Percentiles rank a stretch among this genome's conserved stretches.
Evolutionary conservation across 2,329 filamentous ascomycete genomes (phyloP).

Genomic region (Ophiostoma sp.): DNA sequence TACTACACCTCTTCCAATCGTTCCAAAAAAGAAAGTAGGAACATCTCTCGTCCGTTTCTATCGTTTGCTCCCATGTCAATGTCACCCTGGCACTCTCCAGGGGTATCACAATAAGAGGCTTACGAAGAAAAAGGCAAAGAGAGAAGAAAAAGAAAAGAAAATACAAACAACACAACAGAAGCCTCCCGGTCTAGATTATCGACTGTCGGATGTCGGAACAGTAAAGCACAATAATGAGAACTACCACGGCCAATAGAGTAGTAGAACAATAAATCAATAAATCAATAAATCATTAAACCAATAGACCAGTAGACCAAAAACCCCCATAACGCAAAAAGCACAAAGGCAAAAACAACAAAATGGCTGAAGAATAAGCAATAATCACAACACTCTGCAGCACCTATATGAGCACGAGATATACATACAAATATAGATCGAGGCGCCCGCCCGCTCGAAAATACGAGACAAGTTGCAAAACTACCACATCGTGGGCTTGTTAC

Average conservation of each 20-base stretch:
- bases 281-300: too few relatives aligned
- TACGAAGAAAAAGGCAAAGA: not conserved
- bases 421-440: not conserved
- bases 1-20: not conserved
- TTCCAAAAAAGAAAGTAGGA: slow-evolving; percentile 14
- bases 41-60: not conserved
- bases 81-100: slow-evolving; percentile 5
- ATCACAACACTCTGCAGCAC: not conserved
- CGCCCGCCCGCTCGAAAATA: not conserved
- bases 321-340: too few relatives aligned
- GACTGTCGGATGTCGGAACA: not conserved
- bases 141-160: not conserved
- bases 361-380: not conserved
- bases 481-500: not conserved
- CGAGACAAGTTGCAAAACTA: slow-evolving; percentile 3
- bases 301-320: too few relatives aligned
- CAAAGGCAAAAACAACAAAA: not conserved
- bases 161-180: not conserved
- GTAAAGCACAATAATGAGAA: not conserved
- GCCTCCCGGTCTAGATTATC: not conserved
- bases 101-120: not conserved
- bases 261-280: not conserved
- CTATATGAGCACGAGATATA: not conserved
- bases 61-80: slow-evolving; percentile 12
- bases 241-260: not conserved